Evolutionary conservation across 306 rosid genomes (phyloP).

Genomic region (Vigna reflexopilosa): DNA sequence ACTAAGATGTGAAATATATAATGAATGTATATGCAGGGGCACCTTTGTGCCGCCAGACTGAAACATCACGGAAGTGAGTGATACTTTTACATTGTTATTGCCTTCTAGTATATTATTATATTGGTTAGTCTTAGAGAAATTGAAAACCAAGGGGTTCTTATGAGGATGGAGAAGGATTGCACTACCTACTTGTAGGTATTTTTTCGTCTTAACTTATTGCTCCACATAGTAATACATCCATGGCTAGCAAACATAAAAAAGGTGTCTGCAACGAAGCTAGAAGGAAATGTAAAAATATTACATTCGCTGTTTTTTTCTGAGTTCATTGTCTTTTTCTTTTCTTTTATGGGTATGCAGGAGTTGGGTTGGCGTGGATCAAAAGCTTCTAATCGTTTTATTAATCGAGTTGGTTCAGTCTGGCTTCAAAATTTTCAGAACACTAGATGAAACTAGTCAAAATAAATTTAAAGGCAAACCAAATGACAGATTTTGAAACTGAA

Average conservation of each 20-base stretch:
- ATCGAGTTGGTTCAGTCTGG: conserved; percentile 20
- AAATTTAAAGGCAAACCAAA: conserved; percentile 29
- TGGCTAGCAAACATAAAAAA: conserved; percentile 17
- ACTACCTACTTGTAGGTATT: conserved; percentile 26
- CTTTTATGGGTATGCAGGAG: conserved; percentile 10
- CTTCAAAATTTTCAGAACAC: conserved; percentile 8
- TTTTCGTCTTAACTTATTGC: conserved; percentile 36
- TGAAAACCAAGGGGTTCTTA: conserved; percentile 24
- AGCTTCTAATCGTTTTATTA: conserved; percentile 1
- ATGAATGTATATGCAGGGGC: conserved; percentile 54
- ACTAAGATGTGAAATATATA: conserved; percentile 42
- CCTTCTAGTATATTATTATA: conserved; percentile 34
- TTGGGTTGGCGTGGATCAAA: conserved; percentile 21
- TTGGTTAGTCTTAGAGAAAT: conserved; percentile 23
- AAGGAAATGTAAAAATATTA: conserved; percentile 10
- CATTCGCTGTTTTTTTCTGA: conserved; percentile 39
- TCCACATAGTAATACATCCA: conserved; percentile 17
- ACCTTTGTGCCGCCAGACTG: conserved; percentile 52
- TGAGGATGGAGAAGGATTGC: conserved; percentile 32
- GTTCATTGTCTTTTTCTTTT: conserved; percentile 26
- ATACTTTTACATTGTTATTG: conserved; percentile 21
- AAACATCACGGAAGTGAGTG: conserved; percentile 70
- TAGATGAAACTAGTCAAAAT: conserved; percentile 23
- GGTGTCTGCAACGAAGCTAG: conserved; percentile 34
- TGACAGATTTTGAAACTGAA: conserved; percentile 6